Conservation (phyloP, 768 basidiomycete genomes). For the Erythrobasidium yunnanense region DNA sequence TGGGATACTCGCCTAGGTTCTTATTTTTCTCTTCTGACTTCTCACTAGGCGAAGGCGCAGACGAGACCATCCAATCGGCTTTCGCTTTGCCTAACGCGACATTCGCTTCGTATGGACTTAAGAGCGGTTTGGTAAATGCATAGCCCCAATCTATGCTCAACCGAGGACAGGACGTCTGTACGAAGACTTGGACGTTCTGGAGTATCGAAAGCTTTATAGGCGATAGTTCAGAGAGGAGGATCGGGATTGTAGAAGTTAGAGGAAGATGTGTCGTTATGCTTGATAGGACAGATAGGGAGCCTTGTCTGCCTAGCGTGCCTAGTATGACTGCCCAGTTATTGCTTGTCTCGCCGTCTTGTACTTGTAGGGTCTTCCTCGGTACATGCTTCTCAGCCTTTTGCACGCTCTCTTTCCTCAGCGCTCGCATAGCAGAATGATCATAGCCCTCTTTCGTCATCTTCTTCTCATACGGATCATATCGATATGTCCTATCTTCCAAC, state of each 20-base stretch:
- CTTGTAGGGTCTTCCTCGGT: background rate
- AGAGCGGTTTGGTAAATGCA: constrained; percentile 74
- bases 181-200: constrained; percentile 71
- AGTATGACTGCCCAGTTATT: constrained; percentile 74
- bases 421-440: constrained; percentile 75
- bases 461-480: constrained; percentile 97
- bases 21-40: background rate
- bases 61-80: background rate
- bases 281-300: constrained; percentile 75
- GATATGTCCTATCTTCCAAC: constrained; percentile 66
- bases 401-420: constrained; percentile 62
- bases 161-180: constrained; percentile 93
- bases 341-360: background rate
- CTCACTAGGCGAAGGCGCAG: background rate
- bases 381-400: constrained; percentile 49
- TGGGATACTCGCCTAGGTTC: constrained; percentile 54
- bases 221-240: constrained; percentile 91
- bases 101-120: constrained; percentile 86
- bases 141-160: constrained; percentile 98
- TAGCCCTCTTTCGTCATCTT: constrained; percentile 88
- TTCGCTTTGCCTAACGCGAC: constrained; percentile 61
- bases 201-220: constrained; percentile 85
- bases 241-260: constrained; percentile 51
- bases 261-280: constrained; percentile 53
- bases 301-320: constrained; percentile 89